Percentiles rank a stretch among this genome's conserved stretches.
Conservation (phyloP, 2,329 filamentous ascomycete species). For the Geosmithia flava region DNA sequence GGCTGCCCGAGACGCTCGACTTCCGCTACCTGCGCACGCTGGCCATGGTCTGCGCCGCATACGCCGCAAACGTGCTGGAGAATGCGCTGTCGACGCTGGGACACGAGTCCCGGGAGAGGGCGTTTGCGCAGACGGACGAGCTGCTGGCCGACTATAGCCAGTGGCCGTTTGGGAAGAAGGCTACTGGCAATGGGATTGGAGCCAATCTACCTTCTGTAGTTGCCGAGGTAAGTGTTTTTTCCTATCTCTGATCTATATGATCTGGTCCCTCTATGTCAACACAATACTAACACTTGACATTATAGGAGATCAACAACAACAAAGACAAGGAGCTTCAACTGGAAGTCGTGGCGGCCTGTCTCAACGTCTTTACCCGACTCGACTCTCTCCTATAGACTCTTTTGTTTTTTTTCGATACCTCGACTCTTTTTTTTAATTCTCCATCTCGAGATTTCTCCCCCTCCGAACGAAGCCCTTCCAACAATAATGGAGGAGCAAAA, state of each 20-base stretch:
- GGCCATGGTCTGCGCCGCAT: constrained; percentile 93
- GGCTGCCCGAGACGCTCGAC: constrained; percentile 87
- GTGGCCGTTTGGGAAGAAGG: constrained; percentile 87
- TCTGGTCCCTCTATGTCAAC: not conserved
- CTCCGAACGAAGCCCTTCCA: too few species aligned
- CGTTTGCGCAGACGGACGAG: constrained; percentile 95
- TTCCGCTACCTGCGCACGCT: constrained; percentile 89
- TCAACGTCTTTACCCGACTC: constrained; percentile 94
- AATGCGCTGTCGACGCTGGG: constrained; percentile 91
- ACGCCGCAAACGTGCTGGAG: constrained; percentile 94
- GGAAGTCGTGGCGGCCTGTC: constrained; percentile 90
- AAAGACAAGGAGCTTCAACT: constrained; percentile 95
- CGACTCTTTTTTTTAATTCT: not conserved
- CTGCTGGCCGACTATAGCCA: constrained; percentile 92
- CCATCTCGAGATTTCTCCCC: too few species aligned
- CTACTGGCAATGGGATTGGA: constrained; percentile 68
- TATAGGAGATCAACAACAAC: constrained; percentile 62
- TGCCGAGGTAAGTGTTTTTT: constrained; percentile 41
- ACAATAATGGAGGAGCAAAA: too few species aligned
- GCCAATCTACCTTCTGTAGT: constrained; percentile 86
- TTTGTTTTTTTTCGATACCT: not conserved
- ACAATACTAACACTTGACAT: too few species aligned
- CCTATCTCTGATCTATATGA: not conserved
- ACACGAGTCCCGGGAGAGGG: constrained; percentile 86
- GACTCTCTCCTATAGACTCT: constrained; percentile 71